Base-by-base conservation (phyloP, 148 eudicot genomes). In the Rhododendron simsii region DNA sequence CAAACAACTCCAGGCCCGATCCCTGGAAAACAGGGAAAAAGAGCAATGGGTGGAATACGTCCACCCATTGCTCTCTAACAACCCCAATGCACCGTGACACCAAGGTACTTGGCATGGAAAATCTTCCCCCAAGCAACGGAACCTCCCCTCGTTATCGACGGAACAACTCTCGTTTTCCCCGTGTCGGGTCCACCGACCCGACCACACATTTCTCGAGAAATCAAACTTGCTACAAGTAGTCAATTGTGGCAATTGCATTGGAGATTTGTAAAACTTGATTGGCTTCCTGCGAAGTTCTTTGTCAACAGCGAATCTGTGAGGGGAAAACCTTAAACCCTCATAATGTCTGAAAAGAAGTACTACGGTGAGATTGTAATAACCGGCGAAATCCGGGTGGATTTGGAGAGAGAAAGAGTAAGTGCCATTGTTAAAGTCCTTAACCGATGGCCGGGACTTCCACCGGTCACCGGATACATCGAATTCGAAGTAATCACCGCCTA, bases 131-230 rank as follows among this genome's bases (percentile, higher is more conserved):
- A 89, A 91, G 87, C 99, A 98, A 81, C 95, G 89, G 69, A 87
- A 98, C 12, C 99, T 85, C 28, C 99, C 99, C 74, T 95, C 99
- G 59, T 88, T 7, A 61, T 94, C 91, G 8, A 98, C 91, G 12
- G 65, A 81, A 82, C 99, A 98, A 55, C 86, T 84, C 7, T 93
- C 94, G 79, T 95, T 93, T 13, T 50, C 83, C n/a, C 87, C 98
- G 44, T 94, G 99, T 44, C 99, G 91, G 37, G 98, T 98, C 99
- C 99, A 98, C 78, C 99, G 86, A 11, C 99, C 99, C 0, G 98
- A 85, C 99, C 99, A 98, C 48, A 94, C 86, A 84, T 92, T 91
- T 79, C 91, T 87, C 0, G 45, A 30, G 77, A 92, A 92, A 90
- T 98, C 98, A 39, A 89, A 87, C 71, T 90, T 92, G 33, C 63